Base-by-base conservation (phyloP, 2,329 filamentous ascomycete genomes). In the Coniosporium tulheliwenetii region DNA sequence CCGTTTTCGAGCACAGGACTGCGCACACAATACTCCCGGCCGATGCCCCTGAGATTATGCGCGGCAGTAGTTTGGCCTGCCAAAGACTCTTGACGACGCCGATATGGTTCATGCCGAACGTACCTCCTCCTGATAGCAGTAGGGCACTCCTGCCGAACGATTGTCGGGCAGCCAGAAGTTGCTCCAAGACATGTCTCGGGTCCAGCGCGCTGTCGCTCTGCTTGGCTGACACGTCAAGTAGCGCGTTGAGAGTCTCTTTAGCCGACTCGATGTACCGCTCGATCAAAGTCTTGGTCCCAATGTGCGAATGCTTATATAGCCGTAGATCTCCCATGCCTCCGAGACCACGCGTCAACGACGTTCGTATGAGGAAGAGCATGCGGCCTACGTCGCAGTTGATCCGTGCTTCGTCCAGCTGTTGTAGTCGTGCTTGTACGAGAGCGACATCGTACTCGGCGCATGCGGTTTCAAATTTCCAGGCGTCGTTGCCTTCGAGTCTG, bases 31-130 rank as follows among this genome's bases (percentile, higher is more conserved):
- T 93, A 50, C 84, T 87, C 13, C 85, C 85, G 1, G 86, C 85
- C 26, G 85, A 93, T 5, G 85, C 81, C 2, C 85, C 85, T 0
- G 85, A 93, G 39, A 93, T 84, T 55, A 93, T 87, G 37, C 85
- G 78, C 2, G 86, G 86, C 2, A 94, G 68, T 10, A 93, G 67
- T 7, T 75, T 73, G 3, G 75, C 70, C 52, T 91, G 77, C 57
- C 79, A 86, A 2, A 94, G 67, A 3, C 80, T 73, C 58, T 93
- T 93, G 41, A 93, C 65, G 2, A 94, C 85, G 1, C 86, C 86
- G 41, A 93, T 81, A 56, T 94, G 86, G 44, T 83, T 83, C 83
- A 94, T 93, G 34, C 86, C 86, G 61, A 93, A 85, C 1, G 86
- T 91, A 1, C 81, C 85, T 2, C 86, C 86, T 7, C 86, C 86